Conservation (phyloP, 805 yeast genomes). For the Yueomyces sp. region DNA sequence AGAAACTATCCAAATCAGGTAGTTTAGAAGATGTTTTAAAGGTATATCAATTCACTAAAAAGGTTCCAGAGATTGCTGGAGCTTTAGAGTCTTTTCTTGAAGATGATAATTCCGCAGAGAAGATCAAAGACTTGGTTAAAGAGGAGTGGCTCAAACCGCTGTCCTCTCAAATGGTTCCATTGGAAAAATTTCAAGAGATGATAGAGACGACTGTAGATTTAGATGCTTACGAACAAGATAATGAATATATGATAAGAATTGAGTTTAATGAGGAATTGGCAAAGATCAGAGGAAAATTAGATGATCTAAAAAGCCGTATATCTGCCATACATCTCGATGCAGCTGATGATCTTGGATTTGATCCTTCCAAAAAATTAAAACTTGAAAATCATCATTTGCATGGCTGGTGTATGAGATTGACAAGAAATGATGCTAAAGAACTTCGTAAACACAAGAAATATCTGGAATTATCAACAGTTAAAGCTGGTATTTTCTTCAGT, state of each 20-base stretch:
- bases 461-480: slow-evolving; percentile 76
- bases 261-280: slow-evolving; percentile 76
- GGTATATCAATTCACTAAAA: slow-evolving; percentile 64
- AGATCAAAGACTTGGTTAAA: slow-evolving; percentile 27
- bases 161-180: slow-evolving; percentile 32
- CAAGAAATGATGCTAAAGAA: slow-evolving; percentile 77
- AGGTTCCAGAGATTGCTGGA: slow-evolving; percentile 55
- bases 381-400: slow-evolving; percentile 76
- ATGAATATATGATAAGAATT: slow-evolving; percentile 72
- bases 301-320: slow-evolving; percentile 40
- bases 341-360: slow-evolving; percentile 67
- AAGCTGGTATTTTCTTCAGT: slow-evolving; percentile 91
- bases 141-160: slow-evolving; percentile 49
- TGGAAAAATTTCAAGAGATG: slow-evolving; percentile 63
- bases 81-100: slow-evolving; percentile 34
- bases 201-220: slow-evolving; percentile 89
- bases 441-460: slow-evolving; percentile 47
- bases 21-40: slow-evolving; percentile 81
- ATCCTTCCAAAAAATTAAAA: slow-evolving; percentile 77
- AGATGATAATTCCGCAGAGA: slow-evolving; percentile 11
- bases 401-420: slow-evolving; percentile 91
- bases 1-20: slow-evolving; percentile 47
- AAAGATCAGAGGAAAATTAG: slow-evolving; percentile 44
- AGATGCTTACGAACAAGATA: slow-evolving; percentile 61
- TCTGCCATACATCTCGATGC: slow-evolving; percentile 45